Evolutionary conservation across 2,329 filamentous ascomycete species (phyloP).

Genomic region (Exophiala sp.): DNA sequence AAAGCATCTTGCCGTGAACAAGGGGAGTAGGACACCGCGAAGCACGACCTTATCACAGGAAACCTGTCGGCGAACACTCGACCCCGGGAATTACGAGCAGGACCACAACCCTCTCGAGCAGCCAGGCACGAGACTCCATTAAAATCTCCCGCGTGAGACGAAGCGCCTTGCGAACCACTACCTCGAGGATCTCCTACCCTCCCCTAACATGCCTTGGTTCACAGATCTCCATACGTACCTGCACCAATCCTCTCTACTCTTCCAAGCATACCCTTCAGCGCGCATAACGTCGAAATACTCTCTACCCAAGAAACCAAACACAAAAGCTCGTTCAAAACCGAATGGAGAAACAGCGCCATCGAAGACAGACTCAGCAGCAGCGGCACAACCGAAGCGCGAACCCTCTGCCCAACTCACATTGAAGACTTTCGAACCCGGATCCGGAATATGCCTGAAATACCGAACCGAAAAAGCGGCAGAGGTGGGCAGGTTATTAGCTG

Average conservation of each 20-base stretch:
- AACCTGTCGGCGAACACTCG: too few species aligned
- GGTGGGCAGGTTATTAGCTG: slow-evolving; percentile 75
- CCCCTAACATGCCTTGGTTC: slow-evolving; percentile 68
- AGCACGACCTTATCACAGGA: too few species aligned
- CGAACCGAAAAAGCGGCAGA: slow-evolving; percentile 86
- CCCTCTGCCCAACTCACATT: slow-evolving; percentile 69
- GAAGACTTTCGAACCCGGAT: slow-evolving; percentile 83
- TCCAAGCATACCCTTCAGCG: slow-evolving; percentile 81
- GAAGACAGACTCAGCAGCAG: slow-evolving; percentile 32
- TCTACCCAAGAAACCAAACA: slow-evolving; percentile 33
- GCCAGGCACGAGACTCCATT: too few species aligned
- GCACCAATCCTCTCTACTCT: slow-evolving; percentile 76
- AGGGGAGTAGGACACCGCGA: too few species aligned
- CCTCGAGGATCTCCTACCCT: not conserved
- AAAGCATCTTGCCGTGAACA: too few species aligned
- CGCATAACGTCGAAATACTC: slow-evolving; percentile 89
- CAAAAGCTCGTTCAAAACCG: slow-evolving; percentile 32
- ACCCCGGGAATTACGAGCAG: too few species aligned
- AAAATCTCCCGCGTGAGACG: too few species aligned
- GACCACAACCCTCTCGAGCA: too few species aligned
- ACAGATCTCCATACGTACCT: slow-evolving; percentile 86
- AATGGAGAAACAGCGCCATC: slow-evolving; percentile 22
- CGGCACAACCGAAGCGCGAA: slow-evolving; percentile 20
- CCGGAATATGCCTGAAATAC: slow-evolving; percentile 85
- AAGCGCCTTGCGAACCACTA: too few species aligned